Base-by-base conservation (phyloP, 225 moss, liverwort and hornwort species). In the Neckera pumila region DNA sequence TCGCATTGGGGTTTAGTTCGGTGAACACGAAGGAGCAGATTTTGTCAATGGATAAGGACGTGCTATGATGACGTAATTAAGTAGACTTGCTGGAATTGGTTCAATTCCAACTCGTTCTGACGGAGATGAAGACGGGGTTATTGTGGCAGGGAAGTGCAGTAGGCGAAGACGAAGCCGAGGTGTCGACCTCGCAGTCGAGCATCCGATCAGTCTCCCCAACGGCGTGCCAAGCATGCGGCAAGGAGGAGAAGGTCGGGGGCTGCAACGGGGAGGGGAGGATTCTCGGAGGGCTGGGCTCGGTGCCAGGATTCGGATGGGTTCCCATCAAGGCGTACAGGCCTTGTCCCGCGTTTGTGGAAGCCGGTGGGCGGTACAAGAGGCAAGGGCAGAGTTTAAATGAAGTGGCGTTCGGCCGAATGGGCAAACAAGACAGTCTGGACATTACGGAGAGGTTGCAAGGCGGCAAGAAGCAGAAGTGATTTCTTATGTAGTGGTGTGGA, bases 221-320 rank as follows among this genome's bases (percentile, higher is more conserved):
- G 31, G 94, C 93, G 18, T 94, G 94, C 22, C 93, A 92, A 82
- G 96, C 94, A 36, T 99, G 99, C 76, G 99, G 99, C 78, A 97
- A 93, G 92, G 91, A 92, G 61, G 94, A 97, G 89, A 96, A 86
- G 87, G 89, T 96, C 64, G 96, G 96, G 25, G 99, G 99, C 12
- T 99, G 99, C 92, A 99, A 99, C 67, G 99, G 97, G 58, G 96
- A 96, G 89, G 99, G 99, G 10, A 94, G 99, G 90, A 99, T 97
- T 57, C 93, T 97, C 58, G 99, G 99, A 27, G 98, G 98, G 75
- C 86, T 98, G 65, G 94, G 96, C 76, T 96, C 98, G 57, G 94
- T 98, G 53, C 96, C 98, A 45, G 98, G 98, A 53, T 96, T 98
- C 80, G 94, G 96, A 20, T 98, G 98, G 98, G 93, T 93, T 81